Evolutionary conservation across 1,139 yeast genomes (phyloP), one percentile per base, ranked within the genome.

Genomic region (Suhomyces bolitotheri): DNA sequence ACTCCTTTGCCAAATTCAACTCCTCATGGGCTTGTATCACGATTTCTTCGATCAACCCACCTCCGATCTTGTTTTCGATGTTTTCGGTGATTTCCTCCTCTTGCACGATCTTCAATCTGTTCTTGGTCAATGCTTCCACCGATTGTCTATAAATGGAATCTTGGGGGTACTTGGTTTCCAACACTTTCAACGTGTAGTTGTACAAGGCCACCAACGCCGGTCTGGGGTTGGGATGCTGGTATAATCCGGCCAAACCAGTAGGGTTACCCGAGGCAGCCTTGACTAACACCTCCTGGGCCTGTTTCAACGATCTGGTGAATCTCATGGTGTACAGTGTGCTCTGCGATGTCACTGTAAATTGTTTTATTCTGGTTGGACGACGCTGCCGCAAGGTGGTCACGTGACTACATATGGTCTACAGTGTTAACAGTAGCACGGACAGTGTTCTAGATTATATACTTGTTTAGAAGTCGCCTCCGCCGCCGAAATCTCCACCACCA

Each of bases 11-110:
- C 58, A 88, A 72, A 34, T 69, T 74, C 50, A 78, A 76, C 64
- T 88, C 96, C 43, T 86, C 95, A 49, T 82, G 78, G 11, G 96
- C 96, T 65, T 87, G 95, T 43, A 85, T 71, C 40, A 87, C 61
- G 38, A 87, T 65, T 66, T 87, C 96, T 64, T 87, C 96, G 47
- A 87, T 82, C 49, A 87, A 75, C 2, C 96, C 96, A 47, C 82
- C 78, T 13, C 95, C 95, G 46, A 87, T 82, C 58, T 80, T 67
- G 45, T 68, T 64, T 65, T 87, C 96, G 51, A 87, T 84, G 49
- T 72, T 76, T 54, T 77, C 85, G 31, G 74, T 66, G 41, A 80
- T 77, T 47, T 81, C 88, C 43, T 76, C 74, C 25, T 63, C 54
- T 56, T 84, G 80, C 15, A 86, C 95, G 36, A 84, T 68, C 37